Evolutionary conservation across 225 moss, liverwort and hornwort genomes (phyloP).

Genomic region (Asterella californica): DNA sequence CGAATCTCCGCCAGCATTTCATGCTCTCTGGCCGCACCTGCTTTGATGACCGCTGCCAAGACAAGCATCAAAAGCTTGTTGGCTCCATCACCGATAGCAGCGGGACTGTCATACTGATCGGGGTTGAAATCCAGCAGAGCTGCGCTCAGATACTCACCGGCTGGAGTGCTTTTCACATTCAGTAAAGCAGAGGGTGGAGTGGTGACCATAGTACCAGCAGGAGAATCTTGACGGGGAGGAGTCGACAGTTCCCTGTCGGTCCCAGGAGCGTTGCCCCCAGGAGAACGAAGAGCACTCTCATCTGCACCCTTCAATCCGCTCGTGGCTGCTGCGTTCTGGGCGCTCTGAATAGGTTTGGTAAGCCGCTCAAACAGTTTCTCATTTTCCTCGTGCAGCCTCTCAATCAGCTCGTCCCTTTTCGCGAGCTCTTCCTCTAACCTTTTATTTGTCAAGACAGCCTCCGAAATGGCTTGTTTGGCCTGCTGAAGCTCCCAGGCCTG

Average conservation of each 20-base stretch:
- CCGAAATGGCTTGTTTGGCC: constrained; percentile 57
- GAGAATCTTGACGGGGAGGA: constrained; percentile 30
- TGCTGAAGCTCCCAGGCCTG: constrained; percentile 70
- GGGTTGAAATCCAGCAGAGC: constrained; percentile 92
- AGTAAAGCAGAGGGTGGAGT: constrained; percentile 68
- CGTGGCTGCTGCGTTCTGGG: constrained; percentile 11
- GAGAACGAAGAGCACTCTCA: constrained; percentile 21
- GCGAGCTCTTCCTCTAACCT: constrained; percentile 90
- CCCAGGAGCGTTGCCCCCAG: constrained; percentile 4
- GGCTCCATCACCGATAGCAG: constrained; percentile 88
- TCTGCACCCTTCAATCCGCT: constrained; percentile 9
- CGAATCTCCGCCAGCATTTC: constrained; percentile 99
- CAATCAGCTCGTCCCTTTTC: constrained; percentile 90
- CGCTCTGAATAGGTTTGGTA: constrained; percentile 65
- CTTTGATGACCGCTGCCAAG: constrained; percentile 96
- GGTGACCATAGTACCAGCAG: constrained; percentile 49
- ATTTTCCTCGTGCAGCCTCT: constrained; percentile 97
- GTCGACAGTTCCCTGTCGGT: constrained; percentile 10
- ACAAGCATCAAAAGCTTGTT: constrained; percentile 99
- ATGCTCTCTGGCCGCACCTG: constrained; percentile 97
- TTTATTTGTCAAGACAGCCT: constrained; percentile 67
- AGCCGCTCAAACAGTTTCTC: constrained; percentile 98
- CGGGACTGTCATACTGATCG: constrained; percentile 82
- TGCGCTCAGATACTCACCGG: constrained; percentile 95
- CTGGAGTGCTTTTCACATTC: constrained; percentile 79